phyloP scores from a whole-genome alignment of 192 early-diverging fungal species.

The Backusella mclennaniae region DNA sequence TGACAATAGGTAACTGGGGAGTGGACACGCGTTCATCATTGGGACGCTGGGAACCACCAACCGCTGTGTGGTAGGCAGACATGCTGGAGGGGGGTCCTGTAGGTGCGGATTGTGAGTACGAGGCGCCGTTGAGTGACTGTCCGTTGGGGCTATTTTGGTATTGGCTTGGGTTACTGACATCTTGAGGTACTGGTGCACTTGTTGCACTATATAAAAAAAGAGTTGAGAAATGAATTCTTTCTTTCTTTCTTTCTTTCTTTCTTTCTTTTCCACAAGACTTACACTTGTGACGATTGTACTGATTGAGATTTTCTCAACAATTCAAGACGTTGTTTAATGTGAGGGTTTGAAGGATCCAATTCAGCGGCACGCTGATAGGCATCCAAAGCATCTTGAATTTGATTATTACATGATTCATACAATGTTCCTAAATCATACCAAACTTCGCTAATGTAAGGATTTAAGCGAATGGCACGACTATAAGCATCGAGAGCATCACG shows the following conservation, averaged over 20 bases:
- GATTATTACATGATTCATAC: slow-evolving; percentile 98
- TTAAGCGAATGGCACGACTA: slow-evolving; percentile 89
- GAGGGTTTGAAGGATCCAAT: slow-evolving; percentile 81
- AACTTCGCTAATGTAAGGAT: slow-evolving; percentile 93
- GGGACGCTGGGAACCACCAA: too few relatives aligned
- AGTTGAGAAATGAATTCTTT: too few relatives aligned
- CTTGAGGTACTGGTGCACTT: background rate
- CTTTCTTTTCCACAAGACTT: background rate
- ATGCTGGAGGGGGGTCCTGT: too few relatives aligned
- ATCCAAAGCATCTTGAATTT: slow-evolving; percentile 94
- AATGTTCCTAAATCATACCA: slow-evolving; percentile 97
- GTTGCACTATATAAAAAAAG: too few relatives aligned
- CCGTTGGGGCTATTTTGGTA: slow-evolving; percentile 19
- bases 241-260: too few relatives aligned
- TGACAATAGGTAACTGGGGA: too few relatives aligned
- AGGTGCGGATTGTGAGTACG: too few relatives aligned
- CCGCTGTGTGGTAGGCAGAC: too few relatives aligned
- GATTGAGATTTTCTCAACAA: slow-evolving; percentile 26
- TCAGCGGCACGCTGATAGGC: slow-evolving; percentile 93
- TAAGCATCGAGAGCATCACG: slow-evolving; percentile 97
- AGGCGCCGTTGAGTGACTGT: background rate
- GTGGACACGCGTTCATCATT: too few relatives aligned
- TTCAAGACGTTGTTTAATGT: slow-evolving; percentile 34
- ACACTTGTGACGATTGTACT: slow-evolving; percentile 7
- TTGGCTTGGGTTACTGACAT: slow-evolving; percentile 22